phyloP scores from a whole-genome alignment of 1,284 basidiomycete genomes.

The Apiotrichum sp. region DNA sequence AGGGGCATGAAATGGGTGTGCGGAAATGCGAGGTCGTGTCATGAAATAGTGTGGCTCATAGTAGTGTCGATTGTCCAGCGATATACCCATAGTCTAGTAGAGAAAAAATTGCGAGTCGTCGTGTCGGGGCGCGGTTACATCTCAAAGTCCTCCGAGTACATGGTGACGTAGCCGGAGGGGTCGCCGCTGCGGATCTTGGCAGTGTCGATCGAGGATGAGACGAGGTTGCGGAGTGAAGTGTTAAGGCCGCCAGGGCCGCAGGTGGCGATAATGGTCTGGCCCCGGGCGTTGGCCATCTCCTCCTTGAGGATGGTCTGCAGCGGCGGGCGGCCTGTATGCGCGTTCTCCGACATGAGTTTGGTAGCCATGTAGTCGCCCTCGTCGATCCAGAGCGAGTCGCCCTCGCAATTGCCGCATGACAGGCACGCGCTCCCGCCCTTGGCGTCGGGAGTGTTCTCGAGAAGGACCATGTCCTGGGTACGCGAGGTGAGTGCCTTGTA shows the following conservation, averaged over 20 bases:
- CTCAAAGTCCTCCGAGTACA: slow-evolving; percentile 20
- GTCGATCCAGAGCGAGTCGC: slow-evolving; percentile 52
- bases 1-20: too few species aligned
- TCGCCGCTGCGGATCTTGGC: slow-evolving; percentile 10
- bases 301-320: slow-evolving; percentile 63
- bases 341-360: slow-evolving; percentile 62
- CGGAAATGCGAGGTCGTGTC: too few species aligned
- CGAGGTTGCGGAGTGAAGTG: slow-evolving; percentile 8
- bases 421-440: background rate
- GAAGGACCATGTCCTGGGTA: slow-evolving; percentile 14
- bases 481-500: slow-evolving; percentile 9
- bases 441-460: slow-evolving; percentile 13
- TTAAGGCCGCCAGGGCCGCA: slow-evolving; percentile 11
- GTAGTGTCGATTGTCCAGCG: too few species aligned
- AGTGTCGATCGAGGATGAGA: slow-evolving; percentile 8
- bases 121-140: slow-evolving; percentile 3
- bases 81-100: too few species aligned
- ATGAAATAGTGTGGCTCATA: too few species aligned
- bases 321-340: slow-evolving; percentile 65
- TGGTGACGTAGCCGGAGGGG: slow-evolving; percentile 9
- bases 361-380: slow-evolving; percentile 64
- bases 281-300: slow-evolving; percentile 57
- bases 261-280: slow-evolving; percentile 58
- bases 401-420: slow-evolving; percentile 4
- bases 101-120: too few species aligned